Evolutionary conservation across 352 stramenopile species (phyloP), one percentile per base, ranked within the genome.

Genomic region (Pythium rishiriense): DNA sequence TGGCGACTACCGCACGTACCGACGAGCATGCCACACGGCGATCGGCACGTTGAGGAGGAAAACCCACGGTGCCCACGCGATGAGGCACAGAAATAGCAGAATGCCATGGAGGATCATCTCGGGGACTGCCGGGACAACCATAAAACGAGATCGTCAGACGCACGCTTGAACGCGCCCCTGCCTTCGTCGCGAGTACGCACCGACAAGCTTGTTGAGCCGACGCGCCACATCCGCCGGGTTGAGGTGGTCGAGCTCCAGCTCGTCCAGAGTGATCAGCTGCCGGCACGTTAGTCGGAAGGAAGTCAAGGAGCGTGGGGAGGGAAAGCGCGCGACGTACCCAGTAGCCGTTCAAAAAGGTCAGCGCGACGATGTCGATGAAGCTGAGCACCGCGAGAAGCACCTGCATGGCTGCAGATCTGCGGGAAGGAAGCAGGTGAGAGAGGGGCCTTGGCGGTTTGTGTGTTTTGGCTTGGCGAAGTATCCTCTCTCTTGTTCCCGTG

Each of bases 291-390:
- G 19, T 5, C 5, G 31, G 31, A 35, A 5, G 31, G 31, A 35
- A 10, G 31, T 5, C 31, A 5, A 35, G 9, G 17, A 39, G 33
- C 33, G 33, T 15, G 33, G 33, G 33, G 33, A 39, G 1, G 2
- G 7, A 39, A 39, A 15, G 17, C 33, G 33, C 33, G 1, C 9
- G 9, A 79, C 81, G 57, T 37, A 95, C 85, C 84, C 84, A 95
- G 66, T 92, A 95, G 56, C 86, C 86, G 52, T 95, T 95, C 29
- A 93, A 76, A 66, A 95, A 95, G 42, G 86, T 95, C 55, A 95
- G 79, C 52, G 79, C 82, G 60, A 93, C 79, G 58, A 95, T 93
- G 69, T 90, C 78, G 42, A 91, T 72, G 72, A 95, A 95, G 69
- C 75, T 86, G 43, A 93, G 76, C 65, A 95, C 81, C 47, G 84